Base-by-base conservation (phyloP, 495 filamentous ascomycete genomes). In the Xylaria scruposa region DNA sequence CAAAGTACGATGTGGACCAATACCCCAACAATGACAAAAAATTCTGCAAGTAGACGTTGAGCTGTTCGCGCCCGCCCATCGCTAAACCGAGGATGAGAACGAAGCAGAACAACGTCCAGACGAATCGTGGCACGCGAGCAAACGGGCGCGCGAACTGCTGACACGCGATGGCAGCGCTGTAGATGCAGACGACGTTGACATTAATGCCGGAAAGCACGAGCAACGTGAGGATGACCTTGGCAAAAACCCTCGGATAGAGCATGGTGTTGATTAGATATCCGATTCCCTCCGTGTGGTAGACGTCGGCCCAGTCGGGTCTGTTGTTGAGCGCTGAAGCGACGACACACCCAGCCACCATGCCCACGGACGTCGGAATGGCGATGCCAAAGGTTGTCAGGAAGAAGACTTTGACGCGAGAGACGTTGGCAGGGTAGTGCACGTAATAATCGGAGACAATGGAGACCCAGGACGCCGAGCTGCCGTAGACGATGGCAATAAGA, bases 381-480 rank as follows among this genome's bases (percentile, higher is more conserved):
- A 83, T 78, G 6, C 85, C 85, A n/a, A 82, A 71, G 42, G 81
- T 79, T 0, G 86, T 87, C 26, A 87, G 66, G 67, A 79, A 36
- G 70, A 90, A 91, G 24, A 90, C 81, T 71, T 86, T 89, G 59
- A 81, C 74, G 61, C 83, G 82, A 24, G 82, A 79, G 8, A 85
- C 87, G 29, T 83, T 78, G 62, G 81, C 83, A 0, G 89, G 89
- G 72, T 90, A 90, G 49, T 90, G 84, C 9, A 88, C 87, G 74
- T 90, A 91, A 74, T 87, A 91, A 73, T 91, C 90, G 0, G 85
- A 84, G 0, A 86, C 88, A 54, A 90, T 88, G 6, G 89, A 88
- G 31, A 83, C 84, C 88, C 90, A 89, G 44, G 85, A 88, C 1
- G 84, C 86, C n/a, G 85, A 86, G 5, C 84, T 87, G 26, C 87